Percentiles rank a stretch among this genome's conserved stretches.
These are phyloP conservation scores for Stereocaulon alpinum DNA, from an alignment of 495 filamentous ascomycete species.

Conservation along the genomic window DNA sequence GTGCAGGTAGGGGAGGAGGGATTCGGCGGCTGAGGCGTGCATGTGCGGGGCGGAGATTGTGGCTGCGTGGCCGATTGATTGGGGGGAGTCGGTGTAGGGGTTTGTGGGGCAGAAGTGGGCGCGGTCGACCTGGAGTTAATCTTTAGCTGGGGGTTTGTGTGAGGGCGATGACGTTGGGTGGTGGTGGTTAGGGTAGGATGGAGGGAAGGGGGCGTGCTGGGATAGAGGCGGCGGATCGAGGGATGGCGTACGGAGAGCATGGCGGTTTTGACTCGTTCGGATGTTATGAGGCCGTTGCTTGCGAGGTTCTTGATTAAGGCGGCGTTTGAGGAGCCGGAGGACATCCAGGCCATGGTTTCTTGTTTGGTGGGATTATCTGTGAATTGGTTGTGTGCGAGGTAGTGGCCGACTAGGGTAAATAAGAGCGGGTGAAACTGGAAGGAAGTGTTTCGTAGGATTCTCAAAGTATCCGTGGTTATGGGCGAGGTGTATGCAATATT, in stretches of 20 bases:
- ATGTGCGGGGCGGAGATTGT: slow-evolving; percentile 98
- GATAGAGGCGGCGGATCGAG: no score
- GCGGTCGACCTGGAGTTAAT: slow-evolving; percentile 89
- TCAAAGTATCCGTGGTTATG: background rate
- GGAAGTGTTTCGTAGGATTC: background rate
- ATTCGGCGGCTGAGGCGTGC: slow-evolving; percentile 72
- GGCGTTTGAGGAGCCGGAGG: slow-evolving; percentile 65
- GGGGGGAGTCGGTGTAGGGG: slow-evolving; percentile 84
- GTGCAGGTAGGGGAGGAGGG: slow-evolving; percentile 51
- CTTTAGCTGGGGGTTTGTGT: background rate
- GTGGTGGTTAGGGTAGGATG: slow-evolving; percentile 2
- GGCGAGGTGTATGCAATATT: background rate
- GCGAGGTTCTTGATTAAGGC: slow-evolving; percentile 73
- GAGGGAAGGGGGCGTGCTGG: background rate
- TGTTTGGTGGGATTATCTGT: background rate
- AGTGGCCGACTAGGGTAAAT: slow-evolving; percentile 1
- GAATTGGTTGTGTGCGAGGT: background rate
- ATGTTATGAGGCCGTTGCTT: slow-evolving; percentile 58
- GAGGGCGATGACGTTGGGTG: background rate
- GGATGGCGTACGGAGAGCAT: slow-evolving; percentile 54
- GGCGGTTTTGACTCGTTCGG: slow-evolving; percentile 59
- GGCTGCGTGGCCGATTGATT: slow-evolving; percentile 74
- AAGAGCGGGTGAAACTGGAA: background rate
- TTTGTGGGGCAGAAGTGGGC: slow-evolving; percentile 61
- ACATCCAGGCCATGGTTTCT: slow-evolving; percentile 80